Percentiles rank a stretch among this genome's conserved stretches.
phyloP scores from a whole-genome alignment of 2,329 filamentous ascomycete species.

The Fusarium nematophilum region DNA sequence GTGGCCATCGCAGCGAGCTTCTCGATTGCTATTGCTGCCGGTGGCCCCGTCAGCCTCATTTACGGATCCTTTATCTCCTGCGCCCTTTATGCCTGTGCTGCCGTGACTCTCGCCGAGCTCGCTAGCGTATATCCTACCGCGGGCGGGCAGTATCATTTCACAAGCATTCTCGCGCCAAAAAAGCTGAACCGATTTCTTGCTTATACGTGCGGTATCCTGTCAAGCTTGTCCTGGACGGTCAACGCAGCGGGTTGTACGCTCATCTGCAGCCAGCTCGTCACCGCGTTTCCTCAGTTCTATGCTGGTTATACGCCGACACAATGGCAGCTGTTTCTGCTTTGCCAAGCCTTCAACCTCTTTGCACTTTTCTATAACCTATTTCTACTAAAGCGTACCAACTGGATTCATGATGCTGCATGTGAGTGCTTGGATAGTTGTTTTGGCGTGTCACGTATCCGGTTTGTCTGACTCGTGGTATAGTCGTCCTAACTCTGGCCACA shows the following conservation, averaged over 20 bases:
- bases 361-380: constrained; percentile 19
- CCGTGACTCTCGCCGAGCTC: constrained; percentile 51
- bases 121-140: constrained; percentile 52
- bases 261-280: constrained; percentile 11
- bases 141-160: constrained; percentile 48
- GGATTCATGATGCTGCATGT: constrained; percentile 26
- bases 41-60: constrained; percentile 23
- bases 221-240: neutral
- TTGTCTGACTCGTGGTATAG: too few relatives aligned
- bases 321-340: constrained; percentile 26
- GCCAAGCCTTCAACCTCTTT: constrained; percentile 17
- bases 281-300: constrained; percentile 10
- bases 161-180: neutral
- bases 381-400: constrained; percentile 18
- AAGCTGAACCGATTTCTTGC: neutral
- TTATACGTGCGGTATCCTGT: neutral
- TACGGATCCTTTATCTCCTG: constrained; percentile 41
- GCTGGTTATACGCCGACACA: neutral
- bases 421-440: neutral
- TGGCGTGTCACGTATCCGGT: too few relatives aligned
- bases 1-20: constrained; percentile 30
- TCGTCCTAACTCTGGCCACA: constrained; percentile 16
- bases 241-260: neutral
- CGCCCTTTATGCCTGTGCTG: constrained; percentile 28
- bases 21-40: constrained; percentile 28